Base-by-base conservation (phyloP, 1,284 basidiomycete species). In the Austroboletus niveus region DNA sequence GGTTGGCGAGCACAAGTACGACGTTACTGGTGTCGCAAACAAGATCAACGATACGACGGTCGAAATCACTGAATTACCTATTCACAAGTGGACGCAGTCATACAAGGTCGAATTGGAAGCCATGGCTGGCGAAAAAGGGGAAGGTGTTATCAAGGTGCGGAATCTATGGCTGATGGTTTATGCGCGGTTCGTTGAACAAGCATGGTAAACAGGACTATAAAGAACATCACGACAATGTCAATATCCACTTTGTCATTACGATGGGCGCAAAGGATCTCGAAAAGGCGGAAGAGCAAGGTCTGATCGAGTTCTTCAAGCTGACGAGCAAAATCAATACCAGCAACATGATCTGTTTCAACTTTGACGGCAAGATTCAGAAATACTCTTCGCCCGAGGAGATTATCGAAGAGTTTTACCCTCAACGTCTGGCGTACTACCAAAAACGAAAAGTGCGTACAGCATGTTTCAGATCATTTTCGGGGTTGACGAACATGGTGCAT, bases 291-390 rank as follows among this genome's bases (percentile, higher is more conserved):
- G 81, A 82, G 51, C 92, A 98, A 66, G 96, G 96, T 3, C 72
- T 97, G 39, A 72, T 89, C 34, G 94, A 96, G 68, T 92, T 85
- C 67, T 98, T 99, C 85, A 98, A 96, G 73, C 74, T 98, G 48
- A 84, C 85, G 5, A 74, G 78, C 41, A 91, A 93, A 65, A 74
- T 98, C 67, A 89, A 80, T 66, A 98, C 94, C 9, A 82, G 81
- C 67, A 99, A 99, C 75, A 98, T 99, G 97, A 98, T 99, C 9
- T 94, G 93, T 70, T 99, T 99, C 71, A 95, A 98, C 70, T 83
- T 92, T 57, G 88, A 96, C 30, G 89, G 93, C 63, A 98, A 97
- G 77, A 98, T 99, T 75, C 94, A 89, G 74, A 97, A 89, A 73
- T 99, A 98, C 70, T 74, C 81, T 20, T 82, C 87, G 2, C 85